phyloP scores from a whole-genome alignment of 768 basidiomycete species.

The Auricularia heimuer region DNA sequence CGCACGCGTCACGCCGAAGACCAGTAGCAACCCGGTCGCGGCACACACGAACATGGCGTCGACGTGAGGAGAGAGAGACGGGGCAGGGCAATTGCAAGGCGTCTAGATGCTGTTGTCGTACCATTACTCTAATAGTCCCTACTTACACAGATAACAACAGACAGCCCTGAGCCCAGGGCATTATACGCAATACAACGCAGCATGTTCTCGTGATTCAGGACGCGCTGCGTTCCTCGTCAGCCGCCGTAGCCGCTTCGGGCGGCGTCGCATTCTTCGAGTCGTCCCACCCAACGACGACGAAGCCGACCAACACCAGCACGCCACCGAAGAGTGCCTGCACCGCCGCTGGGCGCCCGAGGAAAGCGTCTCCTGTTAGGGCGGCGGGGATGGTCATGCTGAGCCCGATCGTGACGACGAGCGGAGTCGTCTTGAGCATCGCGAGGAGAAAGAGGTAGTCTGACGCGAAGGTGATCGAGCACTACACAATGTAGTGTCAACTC shows the following conservation, averaged over 20 bases:
- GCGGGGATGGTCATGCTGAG: slow-evolving; percentile 89
- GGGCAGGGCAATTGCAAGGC: too few species aligned
- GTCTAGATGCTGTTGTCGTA: too few species aligned
- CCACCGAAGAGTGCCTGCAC: slow-evolving; percentile 65
- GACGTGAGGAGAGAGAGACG: too few species aligned
- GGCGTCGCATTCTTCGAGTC: not conserved
- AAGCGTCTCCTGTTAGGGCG: slow-evolving; percentile 73
- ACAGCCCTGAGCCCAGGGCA: too few species aligned
- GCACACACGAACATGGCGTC: too few species aligned
- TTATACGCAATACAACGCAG: too few species aligned
- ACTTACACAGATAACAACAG: too few species aligned
- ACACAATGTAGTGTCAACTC: not conserved
- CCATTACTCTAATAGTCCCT: too few species aligned
- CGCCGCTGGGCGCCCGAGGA: slow-evolving; percentile 48
- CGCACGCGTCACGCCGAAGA: too few species aligned
- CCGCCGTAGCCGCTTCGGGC: not conserved
- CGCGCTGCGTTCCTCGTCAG: not conserved
- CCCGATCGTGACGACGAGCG: slow-evolving; percentile 86
- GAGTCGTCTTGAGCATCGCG: slow-evolving; percentile 95
- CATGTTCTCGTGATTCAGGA: too few species aligned
- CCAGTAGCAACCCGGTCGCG: too few species aligned
- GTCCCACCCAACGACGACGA: slow-evolving; percentile 61
- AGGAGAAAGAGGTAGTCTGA: slow-evolving; percentile 82
- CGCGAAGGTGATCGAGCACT: slow-evolving; percentile 78
- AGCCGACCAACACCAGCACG: slow-evolving; percentile 61